Evolutionary conservation across 345 rosid genomes (phyloP).

Genomic region (thale cress (Arabidopsis thaliana)): TAIR10.1 NC_003074.8:6353001-6353500

Average conservation of each 20-base stretch:
- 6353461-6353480: conserved; percentile 41
- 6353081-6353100: conserved; percentile 66
- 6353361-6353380: not conserved
- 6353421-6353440: conserved; percentile 18
- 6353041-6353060: conserved; percentile 71
- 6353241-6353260: conserved; percentile 24
- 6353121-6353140: conserved; percentile 66
- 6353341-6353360: conserved; percentile 20
- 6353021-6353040: conserved; percentile 51
- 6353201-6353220: conserved; percentile 40
- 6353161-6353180: conserved; percentile 61
- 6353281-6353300: conserved; percentile 59
- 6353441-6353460: conserved; percentile 37
- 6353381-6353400: conserved; percentile 28
- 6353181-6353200: conserved; percentile 81
- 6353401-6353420: conserved; percentile 6
- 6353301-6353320: conserved; percentile 70
- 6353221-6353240: not conserved
- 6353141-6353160: conserved; percentile 68
- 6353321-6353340: conserved; percentile 77
- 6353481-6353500: conserved; percentile 50
- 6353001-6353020: conserved; percentile 12
- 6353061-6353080: conserved; percentile 76
- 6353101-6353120: conserved; percentile 62
- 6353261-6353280: conserved; percentile 77